Conservation (phyloP, 2,329 filamentous ascomycete genomes). For the Coniochaeta pulveracea region DNA sequence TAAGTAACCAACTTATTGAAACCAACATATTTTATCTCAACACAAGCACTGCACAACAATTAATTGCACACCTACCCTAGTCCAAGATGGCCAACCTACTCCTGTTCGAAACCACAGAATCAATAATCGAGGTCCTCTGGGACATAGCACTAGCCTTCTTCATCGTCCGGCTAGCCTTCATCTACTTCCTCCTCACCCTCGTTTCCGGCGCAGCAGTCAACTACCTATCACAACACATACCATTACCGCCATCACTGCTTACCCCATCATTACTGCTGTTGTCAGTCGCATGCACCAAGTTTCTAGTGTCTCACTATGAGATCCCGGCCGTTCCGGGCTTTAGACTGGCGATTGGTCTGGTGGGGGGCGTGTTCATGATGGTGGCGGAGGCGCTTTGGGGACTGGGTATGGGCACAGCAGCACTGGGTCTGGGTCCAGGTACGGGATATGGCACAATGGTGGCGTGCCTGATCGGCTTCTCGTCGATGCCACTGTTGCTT, state of each 20-base stretch:
- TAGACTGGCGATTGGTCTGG: slow-evolving; percentile 17
- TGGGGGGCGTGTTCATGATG: slow-evolving; percentile 14
- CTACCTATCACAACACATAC: slow-evolving; percentile 6
- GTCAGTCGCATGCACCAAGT: slow-evolving; percentile 14
- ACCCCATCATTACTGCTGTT: slow-evolving; percentile 9
- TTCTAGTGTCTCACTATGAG: slow-evolving; percentile 15
- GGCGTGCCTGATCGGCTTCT: slow-evolving; percentile 10
- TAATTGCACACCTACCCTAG: background rate
- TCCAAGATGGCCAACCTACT: slow-evolving; percentile 5
- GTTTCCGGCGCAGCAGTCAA: slow-evolving; percentile 10
- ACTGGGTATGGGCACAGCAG: slow-evolving; percentile 12
- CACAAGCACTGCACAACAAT: background rate
- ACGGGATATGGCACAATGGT: slow-evolving; percentile 5
- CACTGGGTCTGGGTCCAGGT: slow-evolving; percentile 8
- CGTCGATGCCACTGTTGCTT: slow-evolving; percentile 14
- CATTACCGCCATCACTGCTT: slow-evolving; percentile 7
- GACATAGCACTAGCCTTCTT: slow-evolving; percentile 23
- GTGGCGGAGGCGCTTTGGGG: slow-evolving; percentile 10
- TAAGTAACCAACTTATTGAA: slow-evolving; percentile 4
- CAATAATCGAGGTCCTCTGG: slow-evolving; percentile 24
- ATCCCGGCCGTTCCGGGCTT: slow-evolving; percentile 17
- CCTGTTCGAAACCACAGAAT: slow-evolving; percentile 20
- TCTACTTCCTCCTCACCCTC: slow-evolving; percentile 19
- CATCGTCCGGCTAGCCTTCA: slow-evolving; percentile 18
- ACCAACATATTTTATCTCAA: too few species aligned